A percentile compares a stretch with the other conserved stretches of the same genome.
phyloP scores from a whole-genome alignment of 106 monocot genomes.

The Cymbidium sinense region DNA sequence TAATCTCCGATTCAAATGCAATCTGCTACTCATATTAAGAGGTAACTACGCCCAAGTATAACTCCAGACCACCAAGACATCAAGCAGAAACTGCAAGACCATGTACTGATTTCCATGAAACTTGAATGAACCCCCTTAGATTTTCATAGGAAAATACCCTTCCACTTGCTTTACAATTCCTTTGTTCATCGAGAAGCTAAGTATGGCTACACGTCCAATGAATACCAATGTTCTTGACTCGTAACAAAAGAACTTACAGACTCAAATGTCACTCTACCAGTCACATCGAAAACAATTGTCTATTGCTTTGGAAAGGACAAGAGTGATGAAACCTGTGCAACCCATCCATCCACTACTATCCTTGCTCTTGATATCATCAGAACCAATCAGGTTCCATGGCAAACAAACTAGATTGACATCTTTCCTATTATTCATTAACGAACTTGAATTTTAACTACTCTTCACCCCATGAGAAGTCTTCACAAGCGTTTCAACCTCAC shows the following conservation, averaged over 20 bases:
- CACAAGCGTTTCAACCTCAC: conserved; percentile 73
- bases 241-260: conserved; percentile 66
- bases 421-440: background rate
- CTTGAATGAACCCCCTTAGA: no score
- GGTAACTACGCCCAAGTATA: no score
- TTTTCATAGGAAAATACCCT: no score
- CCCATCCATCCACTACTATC: conserved; percentile 34
- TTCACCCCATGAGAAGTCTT: conserved; percentile 61
- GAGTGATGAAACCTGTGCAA: conserved; percentile 37
- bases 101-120: no score
- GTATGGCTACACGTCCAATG: no score
- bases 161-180: no score
- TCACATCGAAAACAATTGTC: conserved; percentile 60
- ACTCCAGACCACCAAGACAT: no score
- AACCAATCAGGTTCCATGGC: background rate
- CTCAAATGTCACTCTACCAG: conserved; percentile 69
- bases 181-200: no score
- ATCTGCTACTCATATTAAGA: no score
- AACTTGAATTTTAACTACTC: conserved; percentile 8
- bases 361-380: conserved; percentile 6
- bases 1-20: no score
- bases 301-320: conserved; percentile 53
- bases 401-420: background rate
- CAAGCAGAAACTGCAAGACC: no score
- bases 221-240: no score